A percentile compares a stretch with the other conserved stretches of the same genome.
These are phyloP conservation scores for Phialophora tarda DNA, from an alignment of 2,329 filamentous ascomycete species.

Conservation along the genomic window DNA sequence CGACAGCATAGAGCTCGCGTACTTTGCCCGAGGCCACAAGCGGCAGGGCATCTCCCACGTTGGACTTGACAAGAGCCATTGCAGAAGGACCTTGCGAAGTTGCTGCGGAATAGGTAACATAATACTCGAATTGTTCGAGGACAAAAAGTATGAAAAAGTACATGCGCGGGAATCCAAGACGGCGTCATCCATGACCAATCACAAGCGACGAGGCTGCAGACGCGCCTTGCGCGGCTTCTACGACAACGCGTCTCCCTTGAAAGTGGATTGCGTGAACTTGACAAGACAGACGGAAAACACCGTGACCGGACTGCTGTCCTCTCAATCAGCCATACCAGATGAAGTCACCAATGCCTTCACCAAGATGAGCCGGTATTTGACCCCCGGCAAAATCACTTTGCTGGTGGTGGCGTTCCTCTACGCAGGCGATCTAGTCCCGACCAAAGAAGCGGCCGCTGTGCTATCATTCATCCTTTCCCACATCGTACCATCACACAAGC, in stretches of 20 bases:
- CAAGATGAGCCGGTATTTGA: slow-evolving; percentile 79
- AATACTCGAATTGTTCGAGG: background rate
- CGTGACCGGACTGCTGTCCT: background rate
- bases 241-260: background rate
- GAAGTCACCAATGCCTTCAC: background rate
- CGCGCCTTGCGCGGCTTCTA: background rate
- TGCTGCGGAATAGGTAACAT: background rate
- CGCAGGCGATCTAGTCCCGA: slow-evolving; percentile 70
- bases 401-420: slow-evolving; percentile 84
- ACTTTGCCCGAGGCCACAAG: slow-evolving; percentile 73
- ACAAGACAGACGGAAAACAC: background rate
- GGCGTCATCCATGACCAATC: background rate
- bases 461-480: slow-evolving; percentile 79
- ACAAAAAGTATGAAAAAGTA: background rate
- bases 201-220: background rate
- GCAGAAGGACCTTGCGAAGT: background rate
- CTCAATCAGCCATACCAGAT: background rate
- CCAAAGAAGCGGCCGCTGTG: slow-evolving; percentile 72
- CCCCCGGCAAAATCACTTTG: slow-evolving; percentile 84
- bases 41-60: slow-evolving; percentile 53
- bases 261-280: background rate
- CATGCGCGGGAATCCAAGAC: background rate
- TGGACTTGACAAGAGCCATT: slow-evolving; percentile 43
- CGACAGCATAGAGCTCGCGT: slow-evolving; percentile 77
- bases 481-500: slow-evolving; percentile 57